phyloP scores from a whole-genome alignment of 2,329 filamentous ascomycete species.

The Karstenula rhodostoma region DNA sequence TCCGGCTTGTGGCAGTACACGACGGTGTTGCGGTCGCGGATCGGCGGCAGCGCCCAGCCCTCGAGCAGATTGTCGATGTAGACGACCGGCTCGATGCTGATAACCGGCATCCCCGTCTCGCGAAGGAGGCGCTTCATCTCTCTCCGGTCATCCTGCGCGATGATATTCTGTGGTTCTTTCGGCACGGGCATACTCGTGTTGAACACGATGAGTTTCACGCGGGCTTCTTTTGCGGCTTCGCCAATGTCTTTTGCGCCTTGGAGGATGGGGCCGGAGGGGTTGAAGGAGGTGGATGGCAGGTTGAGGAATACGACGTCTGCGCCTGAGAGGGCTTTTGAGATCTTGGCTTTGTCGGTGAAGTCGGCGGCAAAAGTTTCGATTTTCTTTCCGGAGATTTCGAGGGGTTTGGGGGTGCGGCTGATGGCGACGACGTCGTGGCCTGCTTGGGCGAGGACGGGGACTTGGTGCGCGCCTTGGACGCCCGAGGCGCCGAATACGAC shows the following conservation, averaged over 20 bases:
- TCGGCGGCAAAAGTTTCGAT: constrained; percentile 32
- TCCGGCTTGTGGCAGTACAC: constrained; percentile 52
- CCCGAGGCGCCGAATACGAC: constrained; percentile 42
- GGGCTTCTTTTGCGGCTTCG: constrained; percentile 24
- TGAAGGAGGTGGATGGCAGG: constrained; percentile 41
- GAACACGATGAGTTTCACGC: constrained; percentile 34
- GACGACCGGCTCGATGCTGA: constrained; percentile 50
- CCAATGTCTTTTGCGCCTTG: constrained; percentile 31
- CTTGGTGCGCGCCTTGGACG: constrained; percentile 41
- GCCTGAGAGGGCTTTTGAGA: constrained; percentile 26
- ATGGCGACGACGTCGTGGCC: constrained; percentile 39
- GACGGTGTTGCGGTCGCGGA: constrained; percentile 45
- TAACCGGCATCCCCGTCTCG: constrained; percentile 38
- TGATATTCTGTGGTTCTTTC: constrained; percentile 30
- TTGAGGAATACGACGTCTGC: constrained; percentile 37
- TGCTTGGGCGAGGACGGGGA: constrained; percentile 31
- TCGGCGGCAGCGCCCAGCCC: constrained; percentile 50
- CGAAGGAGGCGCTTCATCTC: constrained; percentile 44
- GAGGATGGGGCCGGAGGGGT: constrained; percentile 35
- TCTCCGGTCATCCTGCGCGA: constrained; percentile 40
- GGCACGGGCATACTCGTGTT: constrained; percentile 43
- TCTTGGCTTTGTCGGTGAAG: constrained; percentile 27
- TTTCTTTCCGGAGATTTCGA: constrained; percentile 22
- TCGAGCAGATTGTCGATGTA: constrained; percentile 53
- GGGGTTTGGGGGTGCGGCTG: constrained; percentile 31